phyloP scores from a whole-genome alignment of 164 flowering plant species.

The Vitis cinerea region DNA sequence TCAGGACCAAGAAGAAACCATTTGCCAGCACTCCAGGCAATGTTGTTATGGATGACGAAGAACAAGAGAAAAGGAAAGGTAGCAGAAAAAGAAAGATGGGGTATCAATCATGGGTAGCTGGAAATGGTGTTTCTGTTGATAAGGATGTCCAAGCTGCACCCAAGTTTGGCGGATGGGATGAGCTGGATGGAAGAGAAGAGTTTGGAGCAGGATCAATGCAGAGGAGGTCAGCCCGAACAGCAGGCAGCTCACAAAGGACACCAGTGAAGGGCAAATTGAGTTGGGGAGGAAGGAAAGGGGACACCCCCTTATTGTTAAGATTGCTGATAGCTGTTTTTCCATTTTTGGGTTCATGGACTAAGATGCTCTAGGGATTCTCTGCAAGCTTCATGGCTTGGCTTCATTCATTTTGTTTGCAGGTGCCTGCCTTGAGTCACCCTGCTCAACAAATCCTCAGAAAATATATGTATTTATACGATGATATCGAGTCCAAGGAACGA shows the following conservation, averaged over 20 bases:
- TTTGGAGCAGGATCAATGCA: conserved; percentile 15
- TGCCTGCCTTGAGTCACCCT: too few relatives aligned
- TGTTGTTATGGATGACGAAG: conserved; percentile 20
- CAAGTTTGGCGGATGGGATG: conserved; percentile 92
- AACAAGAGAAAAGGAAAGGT: conserved; percentile 13
- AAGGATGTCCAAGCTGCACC: conserved; percentile 20
- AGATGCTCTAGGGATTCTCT: conserved; percentile 30
- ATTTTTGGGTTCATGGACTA: conserved; percentile 76
- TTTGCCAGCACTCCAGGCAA: conserved; percentile 19
- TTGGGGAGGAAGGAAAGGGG: conserved; percentile 33
- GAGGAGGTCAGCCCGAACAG: conserved; percentile 14
- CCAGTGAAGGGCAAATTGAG: conserved; percentile 34
- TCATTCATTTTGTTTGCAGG: background rate
- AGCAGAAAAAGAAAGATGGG: conserved; percentile 25
- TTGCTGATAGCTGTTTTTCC: conserved; percentile 75
- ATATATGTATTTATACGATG: background rate
- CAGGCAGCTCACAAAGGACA: conserved; percentile 10
- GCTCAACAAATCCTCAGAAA: background rate
- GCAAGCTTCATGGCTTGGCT: conserved; percentile 7
- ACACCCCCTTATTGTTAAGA: conserved; percentile 60
- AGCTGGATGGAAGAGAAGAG: conserved; percentile 39
- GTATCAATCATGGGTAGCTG: conserved; percentile 49
- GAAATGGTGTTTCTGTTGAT: conserved; percentile 30
- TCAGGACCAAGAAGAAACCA: conserved; percentile 32
- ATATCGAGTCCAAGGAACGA: too few relatives aligned